Conservation (phyloP, 75 land plant species). For the Chamaecyparis obtusa region DNA sequence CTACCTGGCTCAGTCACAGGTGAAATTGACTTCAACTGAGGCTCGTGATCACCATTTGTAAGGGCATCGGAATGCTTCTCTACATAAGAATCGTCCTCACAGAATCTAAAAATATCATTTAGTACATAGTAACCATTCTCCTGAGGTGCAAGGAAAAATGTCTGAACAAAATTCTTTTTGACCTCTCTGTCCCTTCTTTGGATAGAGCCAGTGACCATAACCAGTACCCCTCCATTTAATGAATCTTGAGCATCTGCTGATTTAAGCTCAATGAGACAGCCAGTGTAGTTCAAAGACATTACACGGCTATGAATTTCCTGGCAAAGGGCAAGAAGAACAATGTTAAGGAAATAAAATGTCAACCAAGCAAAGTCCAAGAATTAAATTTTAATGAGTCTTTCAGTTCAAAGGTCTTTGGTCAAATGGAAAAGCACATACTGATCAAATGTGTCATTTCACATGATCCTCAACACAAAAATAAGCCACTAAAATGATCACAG, state of each 20-base stretch:
- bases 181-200: slow-evolving; percentile 31
- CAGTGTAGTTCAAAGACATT: slow-evolving; percentile 52
- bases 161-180: slow-evolving; percentile 68
- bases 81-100: slow-evolving; percentile 45
- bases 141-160: slow-evolving; percentile 87
- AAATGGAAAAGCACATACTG: background rate
- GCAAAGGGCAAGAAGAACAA: slow-evolving; percentile 10
- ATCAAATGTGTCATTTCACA: background rate
- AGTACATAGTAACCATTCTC: slow-evolving; percentile 81
- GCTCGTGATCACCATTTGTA: slow-evolving; percentile 26
- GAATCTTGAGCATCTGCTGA: slow-evolving; percentile 71
- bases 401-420: background rate
- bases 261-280: slow-evolving; percentile 52
- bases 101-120: slow-evolving; percentile 70
- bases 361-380: background rate
- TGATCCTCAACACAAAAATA: background rate
- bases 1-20: slow-evolving; percentile 37
- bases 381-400: background rate
- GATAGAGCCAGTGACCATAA: slow-evolving; percentile 69
- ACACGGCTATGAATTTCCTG: slow-evolving; percentile 76
- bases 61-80: slow-evolving; percentile 26
- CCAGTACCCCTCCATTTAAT: slow-evolving; percentile 66
- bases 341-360: background rate
- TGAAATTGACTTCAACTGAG: slow-evolving; percentile 22
- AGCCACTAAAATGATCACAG: background rate